These are phyloP conservation scores for Durio zibethinus DNA, from an alignment of 345 rosid genomes.

Conservation along the genomic window DNA sequence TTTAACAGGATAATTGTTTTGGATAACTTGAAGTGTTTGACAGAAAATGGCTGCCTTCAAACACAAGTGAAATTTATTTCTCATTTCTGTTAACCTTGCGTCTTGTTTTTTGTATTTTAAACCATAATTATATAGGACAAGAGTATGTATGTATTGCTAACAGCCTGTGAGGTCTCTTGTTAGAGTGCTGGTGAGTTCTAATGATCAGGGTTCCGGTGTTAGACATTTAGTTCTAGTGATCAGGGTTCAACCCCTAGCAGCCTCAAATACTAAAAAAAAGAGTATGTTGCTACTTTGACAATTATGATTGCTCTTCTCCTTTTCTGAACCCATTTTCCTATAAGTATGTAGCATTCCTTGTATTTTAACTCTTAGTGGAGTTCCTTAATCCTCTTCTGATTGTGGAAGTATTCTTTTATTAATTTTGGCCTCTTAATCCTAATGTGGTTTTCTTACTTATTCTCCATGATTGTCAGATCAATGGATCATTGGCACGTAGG, in stretches of 20 bases:
- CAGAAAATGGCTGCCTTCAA: not conserved
- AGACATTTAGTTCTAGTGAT: no score
- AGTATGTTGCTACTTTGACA: not conserved
- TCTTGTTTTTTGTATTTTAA: not conserved
- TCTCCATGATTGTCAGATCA: constrained; percentile 37
- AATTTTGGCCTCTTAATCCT: not conserved
- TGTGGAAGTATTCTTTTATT: not conserved
- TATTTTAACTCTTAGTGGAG: not conserved
- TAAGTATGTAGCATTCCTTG: not conserved
- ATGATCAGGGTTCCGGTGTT: no score
- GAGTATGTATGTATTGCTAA: not conserved
- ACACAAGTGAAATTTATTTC: not conserved
- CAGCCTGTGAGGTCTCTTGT: no score
- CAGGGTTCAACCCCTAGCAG: no score
- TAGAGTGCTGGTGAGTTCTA: no score
- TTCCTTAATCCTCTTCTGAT: not conserved
- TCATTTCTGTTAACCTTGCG: not conserved
- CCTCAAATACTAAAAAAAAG: no score
- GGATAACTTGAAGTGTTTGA: not conserved
- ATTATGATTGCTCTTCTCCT: not conserved
- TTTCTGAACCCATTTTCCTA: not conserved
- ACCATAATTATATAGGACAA: not conserved
- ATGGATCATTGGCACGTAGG: constrained; percentile 61
- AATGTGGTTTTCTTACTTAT: not conserved
- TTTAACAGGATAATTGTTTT: not conserved